Conservation (phyloP, 768 basidiomycete genomes). For the Tubosaeta sp. region DNA sequence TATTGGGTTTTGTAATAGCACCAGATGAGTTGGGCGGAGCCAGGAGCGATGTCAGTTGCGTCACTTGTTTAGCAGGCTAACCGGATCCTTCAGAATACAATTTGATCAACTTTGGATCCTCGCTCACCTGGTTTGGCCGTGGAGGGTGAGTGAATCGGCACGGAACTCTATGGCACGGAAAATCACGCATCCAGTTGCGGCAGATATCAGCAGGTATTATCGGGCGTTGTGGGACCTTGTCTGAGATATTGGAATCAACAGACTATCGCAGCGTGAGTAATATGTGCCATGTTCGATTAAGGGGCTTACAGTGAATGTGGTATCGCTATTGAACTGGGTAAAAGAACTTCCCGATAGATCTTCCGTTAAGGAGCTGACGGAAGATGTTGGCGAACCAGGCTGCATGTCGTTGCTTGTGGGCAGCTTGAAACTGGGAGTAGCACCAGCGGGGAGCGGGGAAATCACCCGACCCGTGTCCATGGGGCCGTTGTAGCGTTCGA, state of each 20-base stretch:
- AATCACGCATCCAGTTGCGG: neutral
- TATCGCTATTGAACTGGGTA: slow-evolving; percentile 8
- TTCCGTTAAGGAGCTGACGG: slow-evolving; percentile 15
- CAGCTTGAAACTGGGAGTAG: slow-evolving; percentile 4
- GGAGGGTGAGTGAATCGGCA: slow-evolving; percentile 12
- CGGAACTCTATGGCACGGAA: rapidly evolving
- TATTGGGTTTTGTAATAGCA: neutral
- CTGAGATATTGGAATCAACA: slow-evolving; percentile 12
- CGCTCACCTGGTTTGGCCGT: slow-evolving; percentile 10
- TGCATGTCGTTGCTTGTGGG: neutral
- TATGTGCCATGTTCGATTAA: neutral
- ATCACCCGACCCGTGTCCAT: neutral
- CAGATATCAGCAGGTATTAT: neutral
- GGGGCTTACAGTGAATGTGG: slow-evolving; percentile 18
- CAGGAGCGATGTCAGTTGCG: neutral
- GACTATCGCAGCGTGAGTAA: slow-evolving; percentile 13
- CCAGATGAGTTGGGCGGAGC: neutral
- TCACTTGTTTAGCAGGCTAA: neutral
- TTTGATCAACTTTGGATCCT: neutral
- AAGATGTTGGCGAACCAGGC: slow-evolving; percentile 8
- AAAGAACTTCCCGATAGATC: slow-evolving; percentile 14
- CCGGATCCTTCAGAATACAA: neutral
- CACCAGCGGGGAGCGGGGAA: slow-evolving; percentile 5
- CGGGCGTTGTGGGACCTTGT: neutral
- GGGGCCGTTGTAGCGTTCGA: slow-evolving; percentile 7